Percentiles rank a stretch among this genome's conserved stretches.
phyloP scores from a whole-genome alignment of 495 filamentous ascomycete genomes.

The Mytilinidion resinicola region DNA sequence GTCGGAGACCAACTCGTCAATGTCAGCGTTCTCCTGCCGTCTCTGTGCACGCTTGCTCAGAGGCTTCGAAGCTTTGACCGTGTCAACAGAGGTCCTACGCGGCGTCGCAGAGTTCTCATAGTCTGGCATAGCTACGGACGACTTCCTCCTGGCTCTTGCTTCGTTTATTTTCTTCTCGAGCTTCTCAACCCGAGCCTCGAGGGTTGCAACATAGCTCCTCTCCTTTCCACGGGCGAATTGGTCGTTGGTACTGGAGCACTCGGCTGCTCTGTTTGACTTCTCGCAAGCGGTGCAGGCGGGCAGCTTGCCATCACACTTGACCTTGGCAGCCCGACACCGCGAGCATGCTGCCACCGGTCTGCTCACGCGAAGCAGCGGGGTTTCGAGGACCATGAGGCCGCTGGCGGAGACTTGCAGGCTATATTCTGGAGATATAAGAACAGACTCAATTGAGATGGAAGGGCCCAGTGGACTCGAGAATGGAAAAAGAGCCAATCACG shows the following conservation, averaged over 20 bases:
- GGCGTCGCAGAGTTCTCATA: slow-evolving; percentile 26
- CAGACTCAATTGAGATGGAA: not conserved
- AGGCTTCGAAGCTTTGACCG: slow-evolving; percentile 20
- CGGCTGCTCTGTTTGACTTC: slow-evolving; percentile 67
- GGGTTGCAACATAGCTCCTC: slow-evolving; percentile 85
- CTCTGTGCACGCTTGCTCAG: slow-evolving; percentile 27
- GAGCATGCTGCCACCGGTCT: slow-evolving; percentile 89
- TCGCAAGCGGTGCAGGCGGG: slow-evolving; percentile 92
- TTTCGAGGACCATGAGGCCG: slow-evolving; percentile 47
- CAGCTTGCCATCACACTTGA: slow-evolving; percentile 93
- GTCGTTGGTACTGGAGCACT: slow-evolving; percentile 89
- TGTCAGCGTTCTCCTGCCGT: slow-evolving; percentile 37
- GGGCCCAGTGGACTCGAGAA: not conserved
- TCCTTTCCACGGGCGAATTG: slow-evolving; percentile 93
- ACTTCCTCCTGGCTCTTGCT: slow-evolving; percentile 52
- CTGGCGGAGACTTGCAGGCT: not conserved
- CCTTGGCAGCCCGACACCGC: slow-evolving; percentile 85
- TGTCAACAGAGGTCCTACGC: slow-evolving; percentile 25
- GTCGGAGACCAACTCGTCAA: slow-evolving; percentile 41
- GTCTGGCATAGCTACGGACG: slow-evolving; percentile 37
- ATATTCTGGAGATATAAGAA: slow-evolving; percentile 15
- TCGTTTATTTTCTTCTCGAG: slow-evolving; percentile 66
- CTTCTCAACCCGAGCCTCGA: slow-evolving; percentile 82
- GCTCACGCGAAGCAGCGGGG: slow-evolving; percentile 79
- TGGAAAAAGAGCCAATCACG: not conserved